Evolutionary conservation across 345 rosid genomes (phyloP).

Genomic region (Bruguiera sexangula): DNA sequence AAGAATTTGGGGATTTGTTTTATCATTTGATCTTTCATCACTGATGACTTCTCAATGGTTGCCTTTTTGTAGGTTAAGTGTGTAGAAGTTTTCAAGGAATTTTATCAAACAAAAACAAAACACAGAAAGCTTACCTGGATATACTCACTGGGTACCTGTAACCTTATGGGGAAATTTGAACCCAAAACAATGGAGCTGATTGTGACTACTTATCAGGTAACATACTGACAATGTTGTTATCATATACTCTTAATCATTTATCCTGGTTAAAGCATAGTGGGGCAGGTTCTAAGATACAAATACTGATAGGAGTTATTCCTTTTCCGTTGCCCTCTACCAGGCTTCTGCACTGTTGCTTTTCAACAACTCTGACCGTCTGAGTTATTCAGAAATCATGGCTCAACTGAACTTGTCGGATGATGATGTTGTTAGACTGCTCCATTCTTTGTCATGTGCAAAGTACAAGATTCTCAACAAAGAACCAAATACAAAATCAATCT

Average conservation of each 20-base stretch:
- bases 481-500: slow-evolving; percentile 30
- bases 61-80: slow-evolving; percentile 24
- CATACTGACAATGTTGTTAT: neutral
- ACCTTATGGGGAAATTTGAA: slow-evolving; percentile 55
- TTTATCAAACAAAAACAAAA: slow-evolving; percentile 51
- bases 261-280: neutral
- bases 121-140: slow-evolving; percentile 66
- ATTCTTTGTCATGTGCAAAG: slow-evolving; percentile 41
- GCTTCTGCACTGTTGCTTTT: slow-evolving; percentile 40
- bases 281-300: neutral
- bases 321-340: slow-evolving; percentile 15
- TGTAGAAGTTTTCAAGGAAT: slow-evolving; percentile 55
- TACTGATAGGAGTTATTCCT: neutral
- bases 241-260: neutral
- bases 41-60: slow-evolving; percentile 12
- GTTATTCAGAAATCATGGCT: slow-evolving; percentile 40
- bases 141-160: slow-evolving; percentile 63
- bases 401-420: slow-evolving; percentile 31
- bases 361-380: slow-evolving; percentile 35
- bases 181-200: slow-evolving; percentile 52
- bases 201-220: slow-evolving; percentile 47
- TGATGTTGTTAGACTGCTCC: slow-evolving; percentile 40
- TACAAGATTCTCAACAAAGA: slow-evolving; percentile 40
- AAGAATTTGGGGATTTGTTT: neutral
- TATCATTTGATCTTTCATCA: neutral